phyloP scores from a whole-genome alignment of 768 basidiomycete species.

The Lactarius hengduanensis region DNA sequence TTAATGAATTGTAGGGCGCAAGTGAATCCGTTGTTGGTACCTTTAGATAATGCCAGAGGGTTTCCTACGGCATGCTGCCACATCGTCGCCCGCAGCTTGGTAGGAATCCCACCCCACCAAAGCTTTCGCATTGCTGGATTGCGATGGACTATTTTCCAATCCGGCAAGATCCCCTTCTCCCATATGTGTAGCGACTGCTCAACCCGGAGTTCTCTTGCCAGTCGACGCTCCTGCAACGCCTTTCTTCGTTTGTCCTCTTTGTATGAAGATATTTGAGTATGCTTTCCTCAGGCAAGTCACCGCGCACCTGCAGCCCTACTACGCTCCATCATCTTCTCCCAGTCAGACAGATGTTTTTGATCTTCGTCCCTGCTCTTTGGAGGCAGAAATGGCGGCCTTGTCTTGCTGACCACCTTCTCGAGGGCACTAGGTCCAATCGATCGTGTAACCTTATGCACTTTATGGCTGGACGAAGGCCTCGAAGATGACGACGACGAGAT shows the following conservation, averaged over 20 bases:
- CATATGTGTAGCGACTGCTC: conserved; percentile 71
- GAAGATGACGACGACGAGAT: conserved; percentile 32
- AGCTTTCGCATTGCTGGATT: conserved; percentile 63
- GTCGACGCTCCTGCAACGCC: conserved; percentile 59
- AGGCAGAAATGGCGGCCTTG: conserved; percentile 81
- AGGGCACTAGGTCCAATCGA: conserved; percentile 67
- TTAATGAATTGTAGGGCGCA: not conserved
- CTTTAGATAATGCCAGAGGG: conserved; percentile 76
- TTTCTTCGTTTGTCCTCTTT: conserved; percentile 70
- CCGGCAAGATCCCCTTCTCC: conserved; percentile 77
- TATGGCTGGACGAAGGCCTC: conserved; percentile 31
- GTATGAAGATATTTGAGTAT: conserved; percentile 4
- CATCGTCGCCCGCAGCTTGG: conserved; percentile 72
- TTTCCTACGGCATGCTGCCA: conserved; percentile 91
- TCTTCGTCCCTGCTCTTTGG: conserved; percentile 80
- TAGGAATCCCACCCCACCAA: conserved; percentile 90
- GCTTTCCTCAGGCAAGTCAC: conserved; percentile 2
- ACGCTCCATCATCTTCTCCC: conserved; percentile 85
- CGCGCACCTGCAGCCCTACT: conserved; percentile 68
- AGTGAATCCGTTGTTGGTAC: conserved; percentile 37
- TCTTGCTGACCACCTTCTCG: conserved; percentile 80
- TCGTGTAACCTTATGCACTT: conserved; percentile 44
- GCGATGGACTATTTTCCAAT: conserved; percentile 74
- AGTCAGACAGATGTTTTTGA: conserved; percentile 77
- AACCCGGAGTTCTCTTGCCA: conserved; percentile 61